These are phyloP conservation scores for Leccinum truebloodii DNA, from an alignment of 768 basidiomycete species.

Conservation along the genomic window DNA sequence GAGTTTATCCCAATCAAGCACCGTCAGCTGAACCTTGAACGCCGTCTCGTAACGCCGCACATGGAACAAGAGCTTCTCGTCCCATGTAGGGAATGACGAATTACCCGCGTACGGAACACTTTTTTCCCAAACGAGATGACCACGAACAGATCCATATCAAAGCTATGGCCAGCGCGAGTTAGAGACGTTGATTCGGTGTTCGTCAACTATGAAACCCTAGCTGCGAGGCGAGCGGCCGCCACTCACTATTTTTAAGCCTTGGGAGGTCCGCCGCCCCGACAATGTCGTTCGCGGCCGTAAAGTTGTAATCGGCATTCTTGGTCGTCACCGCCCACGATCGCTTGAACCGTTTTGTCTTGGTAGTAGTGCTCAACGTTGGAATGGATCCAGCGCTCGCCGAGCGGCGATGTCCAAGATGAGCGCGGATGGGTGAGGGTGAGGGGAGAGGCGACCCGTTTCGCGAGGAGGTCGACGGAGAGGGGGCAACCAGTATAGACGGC, in stretches of 20 bases:
- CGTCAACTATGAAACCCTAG: constrained; percentile 1
- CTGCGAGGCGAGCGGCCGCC: background rate
- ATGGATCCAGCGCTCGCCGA: too few species aligned
- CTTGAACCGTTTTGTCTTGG: constrained; percentile 34
- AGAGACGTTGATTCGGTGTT: background rate
- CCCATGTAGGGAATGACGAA: constrained; percentile 53
- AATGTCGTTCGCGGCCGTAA: constrained; percentile 75
- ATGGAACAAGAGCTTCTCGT: constrained; percentile 95
- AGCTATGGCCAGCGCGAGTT: constrained; percentile 35
- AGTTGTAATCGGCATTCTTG: constrained; percentile 53
- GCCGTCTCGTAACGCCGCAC: constrained; percentile 83
- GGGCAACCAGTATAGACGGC: too few species aligned
- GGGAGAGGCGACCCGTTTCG: too few species aligned
- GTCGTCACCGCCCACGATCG: constrained; percentile 37
- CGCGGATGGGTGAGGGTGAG: too few species aligned
- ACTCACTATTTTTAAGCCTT: constrained; percentile 81
- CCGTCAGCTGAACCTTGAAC: constrained; percentile 76
- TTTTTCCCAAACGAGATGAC: constrained; percentile 54
- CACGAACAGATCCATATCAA: constrained; percentile 98
- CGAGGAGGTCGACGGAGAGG: too few species aligned
- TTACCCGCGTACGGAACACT: too few species aligned
- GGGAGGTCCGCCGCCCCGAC: constrained; percentile 87
- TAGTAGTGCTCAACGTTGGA: too few species aligned
- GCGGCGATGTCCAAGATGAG: too few species aligned
- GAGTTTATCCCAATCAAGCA: constrained; percentile 97